Conservation (phyloP, 2,329 filamentous ascomycete species). For the Fusarium robinianum region DNA sequence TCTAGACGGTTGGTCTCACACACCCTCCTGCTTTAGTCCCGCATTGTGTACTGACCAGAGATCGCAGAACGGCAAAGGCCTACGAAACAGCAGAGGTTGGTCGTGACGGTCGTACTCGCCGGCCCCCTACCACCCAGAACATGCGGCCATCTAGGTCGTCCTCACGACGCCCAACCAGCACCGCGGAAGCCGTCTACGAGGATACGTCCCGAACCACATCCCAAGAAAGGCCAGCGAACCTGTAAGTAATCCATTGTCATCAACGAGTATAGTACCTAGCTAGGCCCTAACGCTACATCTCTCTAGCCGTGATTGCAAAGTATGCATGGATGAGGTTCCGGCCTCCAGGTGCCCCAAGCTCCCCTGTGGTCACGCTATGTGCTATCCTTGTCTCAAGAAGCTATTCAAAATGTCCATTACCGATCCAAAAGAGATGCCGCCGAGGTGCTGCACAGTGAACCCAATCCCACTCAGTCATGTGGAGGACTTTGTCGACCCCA, state of each 20-base stretch:
- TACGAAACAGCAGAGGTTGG: conserved; percentile 31
- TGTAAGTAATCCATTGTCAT: conserved; percentile 26
- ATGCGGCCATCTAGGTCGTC: conserved; percentile 33
- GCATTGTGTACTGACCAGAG: conserved; percentile 13
- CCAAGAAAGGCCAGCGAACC: conserved; percentile 32
- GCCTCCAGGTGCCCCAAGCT: conserved; percentile 69
- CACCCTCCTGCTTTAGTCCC: not conserved
- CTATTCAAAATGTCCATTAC: conserved; percentile 76
- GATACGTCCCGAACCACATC: conserved; percentile 35
- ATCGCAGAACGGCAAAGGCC: conserved; percentile 28
- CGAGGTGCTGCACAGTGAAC: conserved; percentile 75
- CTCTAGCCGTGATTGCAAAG: conserved; percentile 69
- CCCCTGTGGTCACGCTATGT: conserved; percentile 81
- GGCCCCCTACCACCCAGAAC: conserved; percentile 20
- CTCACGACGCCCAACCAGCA: conserved; percentile 34
- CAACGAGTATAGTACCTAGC: not conserved
- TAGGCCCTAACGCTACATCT: conserved; percentile 17
- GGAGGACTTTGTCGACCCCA: conserved; percentile 71
- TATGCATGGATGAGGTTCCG: conserved; percentile 72
- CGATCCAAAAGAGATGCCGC: conserved; percentile 83
- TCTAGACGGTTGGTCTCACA: conserved; percentile 38
- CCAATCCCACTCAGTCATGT: conserved; percentile 78
- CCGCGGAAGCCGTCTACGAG: conserved; percentile 37
- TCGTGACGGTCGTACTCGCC: conserved; percentile 32
- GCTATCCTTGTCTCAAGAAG: conserved; percentile 73